Percentiles rank a stretch among this genome's conserved stretches.
Conservation (phyloP, 139 green algal species). For the Astrephomene gubernaculifera region DNA sequence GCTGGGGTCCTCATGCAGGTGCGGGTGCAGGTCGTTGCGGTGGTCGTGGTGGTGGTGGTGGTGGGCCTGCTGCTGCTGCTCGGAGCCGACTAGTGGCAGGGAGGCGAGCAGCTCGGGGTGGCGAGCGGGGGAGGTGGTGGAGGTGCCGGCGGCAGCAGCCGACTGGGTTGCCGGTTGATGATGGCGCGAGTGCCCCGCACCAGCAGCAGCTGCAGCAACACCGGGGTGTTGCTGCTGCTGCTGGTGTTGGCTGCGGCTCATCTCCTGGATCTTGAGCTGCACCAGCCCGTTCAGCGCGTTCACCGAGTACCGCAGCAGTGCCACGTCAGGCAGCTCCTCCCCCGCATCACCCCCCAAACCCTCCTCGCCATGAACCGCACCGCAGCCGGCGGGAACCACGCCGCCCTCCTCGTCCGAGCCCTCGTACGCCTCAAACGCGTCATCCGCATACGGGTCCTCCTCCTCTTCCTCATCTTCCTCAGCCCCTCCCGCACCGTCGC, state of each 20-base stretch:
- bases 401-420: slow-evolving; percentile 12
- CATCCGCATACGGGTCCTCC: slow-evolving; percentile 6
- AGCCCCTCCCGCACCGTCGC: neutral
- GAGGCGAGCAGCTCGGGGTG: neutral
- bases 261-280: slow-evolving; percentile 33
- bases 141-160: neutral
- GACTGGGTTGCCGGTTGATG: too few relatives aligned
- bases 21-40: neutral
- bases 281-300: slow-evolving; percentile 26
- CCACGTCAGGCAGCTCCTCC: neutral
- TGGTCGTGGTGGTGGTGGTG: neutral
- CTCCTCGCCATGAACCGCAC: neutral
- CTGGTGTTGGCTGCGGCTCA: slow-evolving; percentile 12
- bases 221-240: neutral
- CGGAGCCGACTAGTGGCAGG: slow-evolving; percentile 4
- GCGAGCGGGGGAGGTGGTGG: neutral
- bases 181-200: too few relatives aligned
- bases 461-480: neutral
- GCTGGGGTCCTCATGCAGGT: too few relatives aligned
- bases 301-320: slow-evolving; percentile 15
- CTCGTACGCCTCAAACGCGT: slow-evolving; percentile 36
- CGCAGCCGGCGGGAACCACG: neutral
- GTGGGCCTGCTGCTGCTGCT: neutral
- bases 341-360: neutral
- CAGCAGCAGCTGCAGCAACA: too few relatives aligned